These are phyloP conservation scores for Sherardia arvensis DNA, from an alignment of 257 asterid species.

Conservation along the genomic window DNA sequence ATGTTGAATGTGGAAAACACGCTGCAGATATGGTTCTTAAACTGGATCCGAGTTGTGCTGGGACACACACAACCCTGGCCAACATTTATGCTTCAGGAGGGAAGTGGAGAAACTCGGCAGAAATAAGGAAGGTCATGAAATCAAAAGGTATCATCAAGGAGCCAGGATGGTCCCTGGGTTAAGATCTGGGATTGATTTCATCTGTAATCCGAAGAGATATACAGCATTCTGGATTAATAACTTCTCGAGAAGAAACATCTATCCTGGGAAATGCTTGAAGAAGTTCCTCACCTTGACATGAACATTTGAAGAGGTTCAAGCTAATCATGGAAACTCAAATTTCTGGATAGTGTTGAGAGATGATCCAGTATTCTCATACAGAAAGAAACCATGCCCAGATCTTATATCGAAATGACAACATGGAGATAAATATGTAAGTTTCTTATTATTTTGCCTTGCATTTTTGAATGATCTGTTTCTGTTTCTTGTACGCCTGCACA, in stretches of 20 bases:
- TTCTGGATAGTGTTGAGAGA: not conserved
- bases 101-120: conserved; percentile 72
- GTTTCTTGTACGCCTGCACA: too few species aligned
- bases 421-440: too few species aligned
- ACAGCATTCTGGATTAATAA: conserved; percentile 41
- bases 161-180: conserved; percentile 94
- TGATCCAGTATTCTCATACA: too few species aligned
- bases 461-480: too few species aligned
- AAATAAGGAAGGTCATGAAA: conserved; percentile 66
- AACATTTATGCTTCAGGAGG: conserved; percentile 69
- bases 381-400: too few species aligned
- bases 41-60: conserved; percentile 71
- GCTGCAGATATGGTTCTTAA: conserved; percentile 60
- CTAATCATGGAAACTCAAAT: not conserved
- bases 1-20: conserved; percentile 57
- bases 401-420: too few species aligned
- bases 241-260: conserved; percentile 26
- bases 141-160: conserved; percentile 75
- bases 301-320: conserved; percentile 4
- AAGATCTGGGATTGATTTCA: conserved; percentile 51
- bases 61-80: conserved; percentile 67
- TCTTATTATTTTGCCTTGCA: too few species aligned
- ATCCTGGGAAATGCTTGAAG: conserved; percentile 29
- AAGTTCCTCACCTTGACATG: conserved; percentile 2
- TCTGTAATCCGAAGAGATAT: conserved; percentile 41